Percentiles rank a stretch among this genome's conserved stretches.
Evolutionary conservation across 108 stramenopile species (phyloP).

Genomic region (Chaetoceros muelleri): DNA sequence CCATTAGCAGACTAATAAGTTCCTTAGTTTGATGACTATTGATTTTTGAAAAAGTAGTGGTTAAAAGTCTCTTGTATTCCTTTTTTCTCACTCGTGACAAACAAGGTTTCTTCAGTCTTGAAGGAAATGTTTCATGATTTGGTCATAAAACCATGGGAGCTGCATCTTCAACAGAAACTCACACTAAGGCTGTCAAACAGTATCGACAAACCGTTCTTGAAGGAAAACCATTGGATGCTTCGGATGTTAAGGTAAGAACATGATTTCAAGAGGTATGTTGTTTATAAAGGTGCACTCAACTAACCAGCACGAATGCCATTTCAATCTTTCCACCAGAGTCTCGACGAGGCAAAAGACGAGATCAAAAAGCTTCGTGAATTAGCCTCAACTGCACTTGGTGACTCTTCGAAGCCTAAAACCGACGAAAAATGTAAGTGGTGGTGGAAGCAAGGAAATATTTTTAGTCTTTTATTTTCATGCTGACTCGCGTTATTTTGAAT

Average conservation of each 20-base stretch:
- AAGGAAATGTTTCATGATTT: not conserved
- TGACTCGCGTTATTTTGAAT: not conserved
- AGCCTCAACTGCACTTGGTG: not conserved
- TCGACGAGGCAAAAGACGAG: not conserved
- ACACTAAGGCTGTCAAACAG: not conserved
- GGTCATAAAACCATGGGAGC: not conserved
- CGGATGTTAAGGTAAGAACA: not conserved
- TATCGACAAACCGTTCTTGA: not conserved
- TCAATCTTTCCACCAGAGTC: not conserved
- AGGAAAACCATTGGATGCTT: not conserved
- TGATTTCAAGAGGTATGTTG: not conserved
- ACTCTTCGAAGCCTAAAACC: not conserved
- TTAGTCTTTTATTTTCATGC: not conserved
- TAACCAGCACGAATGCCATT: not conserved
- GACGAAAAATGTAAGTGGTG: not conserved
- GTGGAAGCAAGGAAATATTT: not conserved
- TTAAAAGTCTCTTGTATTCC: too few species aligned
- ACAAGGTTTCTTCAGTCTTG: not conserved
- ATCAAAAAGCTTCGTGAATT: not conserved
- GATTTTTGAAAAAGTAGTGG: too few species aligned
- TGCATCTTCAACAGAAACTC: not conserved
- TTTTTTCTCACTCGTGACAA: not conserved
- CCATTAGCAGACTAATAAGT: too few species aligned
- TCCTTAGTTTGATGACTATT: too few species aligned
- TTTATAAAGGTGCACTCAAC: not conserved